Conservation (phyloP, 2,329 filamentous ascomycete species). For the Colletotrichum spinosum region DNA sequence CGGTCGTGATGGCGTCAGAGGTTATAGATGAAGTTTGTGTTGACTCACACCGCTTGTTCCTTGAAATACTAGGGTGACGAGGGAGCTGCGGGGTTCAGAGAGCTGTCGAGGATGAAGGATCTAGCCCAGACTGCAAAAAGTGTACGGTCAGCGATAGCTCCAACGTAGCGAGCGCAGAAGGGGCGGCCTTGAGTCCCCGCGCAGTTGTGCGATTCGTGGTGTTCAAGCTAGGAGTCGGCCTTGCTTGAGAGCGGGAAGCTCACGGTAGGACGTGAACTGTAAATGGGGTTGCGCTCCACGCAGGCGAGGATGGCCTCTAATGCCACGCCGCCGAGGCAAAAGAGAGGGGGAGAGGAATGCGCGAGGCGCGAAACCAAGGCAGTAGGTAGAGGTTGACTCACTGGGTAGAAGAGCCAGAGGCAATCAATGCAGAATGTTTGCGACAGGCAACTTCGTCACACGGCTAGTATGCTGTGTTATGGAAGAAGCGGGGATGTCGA, state of each 20-base stretch:
- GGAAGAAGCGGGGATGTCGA: conserved; percentile 18
- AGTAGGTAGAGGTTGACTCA: conserved; percentile 23
- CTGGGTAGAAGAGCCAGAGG: too few species aligned
- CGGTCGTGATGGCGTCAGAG: conserved; percentile 13
- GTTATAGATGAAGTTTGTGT: conserved; percentile 8
- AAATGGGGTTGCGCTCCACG: conserved; percentile 27
- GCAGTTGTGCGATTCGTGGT: conserved; percentile 1
- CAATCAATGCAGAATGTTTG: not conserved
- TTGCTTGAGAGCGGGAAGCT: not conserved
- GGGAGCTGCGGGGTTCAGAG: conserved; percentile 3
- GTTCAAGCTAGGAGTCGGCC: not conserved
- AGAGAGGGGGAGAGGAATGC: conserved; percentile 3
- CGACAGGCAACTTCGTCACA: conserved; percentile 11
- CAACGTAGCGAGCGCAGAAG: not conserved
- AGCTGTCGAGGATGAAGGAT: not conserved
- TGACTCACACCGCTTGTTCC: conserved; percentile 29
- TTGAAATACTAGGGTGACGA: not conserved
- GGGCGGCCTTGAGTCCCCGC: not conserved
- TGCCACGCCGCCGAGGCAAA: conserved; percentile 20
- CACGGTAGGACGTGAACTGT: not conserved
- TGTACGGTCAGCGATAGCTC: conserved; percentile 17
- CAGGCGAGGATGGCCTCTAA: conserved; percentile 14
- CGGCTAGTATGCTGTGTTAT: conserved; percentile 15
- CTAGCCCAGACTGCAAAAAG: not conserved
- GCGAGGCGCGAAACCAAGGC: conserved; percentile 6